A percentile compares a stretch with the other conserved stretches of the same genome.
phyloP scores from a whole-genome alignment of 768 basidiomycete species.

The Pisolithus orientalis region DNA sequence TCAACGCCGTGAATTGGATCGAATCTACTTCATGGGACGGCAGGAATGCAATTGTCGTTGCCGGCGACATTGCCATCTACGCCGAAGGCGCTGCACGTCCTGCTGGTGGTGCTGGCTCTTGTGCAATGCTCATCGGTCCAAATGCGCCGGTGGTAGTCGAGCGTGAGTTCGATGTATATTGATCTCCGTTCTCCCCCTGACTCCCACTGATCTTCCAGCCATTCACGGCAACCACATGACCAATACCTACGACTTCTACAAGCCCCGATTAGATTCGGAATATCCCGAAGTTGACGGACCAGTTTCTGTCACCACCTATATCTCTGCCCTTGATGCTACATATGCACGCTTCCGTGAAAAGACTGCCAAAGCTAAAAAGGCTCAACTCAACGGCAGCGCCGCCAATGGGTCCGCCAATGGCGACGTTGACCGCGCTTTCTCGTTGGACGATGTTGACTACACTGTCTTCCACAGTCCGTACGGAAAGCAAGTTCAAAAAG shows the following conservation, averaged over 20 bases:
- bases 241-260: conserved; percentile 99
- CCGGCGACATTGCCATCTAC: conserved; percentile 96
- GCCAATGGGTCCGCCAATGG: conserved; percentile 36
- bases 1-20: conserved; percentile 98
- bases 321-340: conserved; percentile 86
- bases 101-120: conserved; percentile 94
- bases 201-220: conserved; percentile 42
- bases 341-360: conserved; percentile 85
- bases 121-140: conserved; percentile 92
- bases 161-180: conserved; percentile 56
- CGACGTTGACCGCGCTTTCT: conserved; percentile 40
- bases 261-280: conserved; percentile 91
- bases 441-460: conserved; percentile 83
- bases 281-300: conserved; percentile 98
- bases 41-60: conserved; percentile 93
- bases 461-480: conserved; percentile 96
- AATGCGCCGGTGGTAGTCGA: conserved; percentile 93
- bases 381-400: conserved; percentile 30
- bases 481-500: conserved; percentile 98
- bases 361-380: conserved; percentile 57
- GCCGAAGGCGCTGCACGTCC: conserved; percentile 93
- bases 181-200: conserved; percentile 8
- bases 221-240: conserved; percentile 96
- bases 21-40: conserved; percentile 97
- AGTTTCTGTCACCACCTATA: conserved; percentile 91